A percentile compares a stretch with the other conserved stretches of the same genome.
phyloP scores from a whole-genome alignment of 1,284 basidiomycete genomes.

The Trametes polyzona region DNA sequence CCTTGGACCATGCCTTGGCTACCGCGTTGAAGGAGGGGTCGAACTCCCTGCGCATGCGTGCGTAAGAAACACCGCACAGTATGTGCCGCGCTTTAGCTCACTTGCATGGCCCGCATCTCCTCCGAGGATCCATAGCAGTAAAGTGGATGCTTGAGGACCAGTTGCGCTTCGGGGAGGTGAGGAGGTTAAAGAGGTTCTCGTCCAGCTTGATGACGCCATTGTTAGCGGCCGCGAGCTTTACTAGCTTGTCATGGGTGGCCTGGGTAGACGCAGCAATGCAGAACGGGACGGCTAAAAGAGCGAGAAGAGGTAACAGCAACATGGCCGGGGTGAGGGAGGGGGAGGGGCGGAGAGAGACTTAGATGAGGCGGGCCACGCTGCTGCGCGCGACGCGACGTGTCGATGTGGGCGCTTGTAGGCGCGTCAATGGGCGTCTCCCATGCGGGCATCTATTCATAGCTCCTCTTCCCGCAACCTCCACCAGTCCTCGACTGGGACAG shows the following conservation, averaged over 20 bases:
- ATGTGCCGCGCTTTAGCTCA: constrained; percentile 37
- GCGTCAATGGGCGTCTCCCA: neutral
- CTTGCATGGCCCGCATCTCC: constrained; percentile 85
- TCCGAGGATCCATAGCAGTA: constrained; percentile 80
- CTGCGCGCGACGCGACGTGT: constrained; percentile 36
- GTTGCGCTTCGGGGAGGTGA: constrained; percentile 74
- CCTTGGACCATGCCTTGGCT: constrained; percentile 78
- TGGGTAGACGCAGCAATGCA: constrained; percentile 46
- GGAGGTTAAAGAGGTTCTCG: constrained; percentile 72
- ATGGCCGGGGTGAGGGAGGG: constrained; percentile 35
- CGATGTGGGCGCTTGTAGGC: constrained; percentile 14
- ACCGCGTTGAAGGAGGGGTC: constrained; percentile 80
- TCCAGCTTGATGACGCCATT: constrained; percentile 85
- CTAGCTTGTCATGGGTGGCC: constrained; percentile 54
- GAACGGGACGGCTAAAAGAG: constrained; percentile 51
- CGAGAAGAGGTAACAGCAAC: constrained; percentile 43
- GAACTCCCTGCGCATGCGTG: constrained; percentile 66
- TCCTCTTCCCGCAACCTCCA: neutral
- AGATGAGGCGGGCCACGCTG: constrained; percentile 13
- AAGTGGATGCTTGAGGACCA: constrained; percentile 86
- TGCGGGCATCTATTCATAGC: constrained; percentile 9
- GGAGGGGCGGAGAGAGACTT: constrained; percentile 12
- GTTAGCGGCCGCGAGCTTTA: constrained; percentile 65
- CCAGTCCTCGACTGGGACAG: neutral
- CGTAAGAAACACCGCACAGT: constrained; percentile 1